Evolutionary conservation across 2,329 filamentous ascomycete species (phyloP).

Genomic region (Fusarium oxysporum): DNA sequence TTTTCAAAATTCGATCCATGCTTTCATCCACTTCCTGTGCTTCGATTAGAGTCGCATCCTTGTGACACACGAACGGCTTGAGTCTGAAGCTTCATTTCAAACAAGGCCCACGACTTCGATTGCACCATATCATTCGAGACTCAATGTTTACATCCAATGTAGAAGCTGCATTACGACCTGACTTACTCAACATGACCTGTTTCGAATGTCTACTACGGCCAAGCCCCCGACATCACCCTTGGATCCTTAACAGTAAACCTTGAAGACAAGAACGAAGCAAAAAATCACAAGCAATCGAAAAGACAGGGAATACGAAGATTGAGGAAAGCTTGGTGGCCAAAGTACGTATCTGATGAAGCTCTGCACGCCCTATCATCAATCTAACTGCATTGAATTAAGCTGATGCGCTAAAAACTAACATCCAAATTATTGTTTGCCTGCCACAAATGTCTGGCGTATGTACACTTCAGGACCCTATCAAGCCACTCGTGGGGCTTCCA

Average conservation of each 20-base stretch:
- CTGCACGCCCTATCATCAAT: constrained; percentile 19
- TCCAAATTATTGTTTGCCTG: constrained; percentile 10
- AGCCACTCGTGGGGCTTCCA: neutral
- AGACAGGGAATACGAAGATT: constrained; percentile 34
- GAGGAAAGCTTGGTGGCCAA: constrained; percentile 20
- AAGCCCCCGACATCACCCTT: neutral
- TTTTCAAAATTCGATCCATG: constrained; percentile 40
- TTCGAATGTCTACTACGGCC: neutral
- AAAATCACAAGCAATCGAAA: constrained; percentile 9
- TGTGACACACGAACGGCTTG: constrained; percentile 24
- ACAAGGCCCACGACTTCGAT: constrained; percentile 18
- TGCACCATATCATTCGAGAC: neutral
- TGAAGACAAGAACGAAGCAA: constrained; percentile 32
- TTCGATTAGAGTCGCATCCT: constrained; percentile 35
- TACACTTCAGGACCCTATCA: constrained; percentile 18
- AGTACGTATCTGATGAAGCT: constrained; percentile 11
- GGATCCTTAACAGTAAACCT: constrained; percentile 11
- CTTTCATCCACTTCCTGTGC: constrained; percentile 43
- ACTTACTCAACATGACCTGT: neutral
- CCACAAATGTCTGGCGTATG: constrained; percentile 22
- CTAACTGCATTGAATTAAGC: constrained; percentile 22
- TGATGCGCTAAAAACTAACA: constrained; percentile 17
- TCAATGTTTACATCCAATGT: neutral
- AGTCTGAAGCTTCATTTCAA: constrained; percentile 8
- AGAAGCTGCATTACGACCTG: neutral